These are phyloP conservation scores for Elymus sibiricus DNA, from an alignment of 176 grass and related monocot species.

Conservation along the genomic window DNA sequence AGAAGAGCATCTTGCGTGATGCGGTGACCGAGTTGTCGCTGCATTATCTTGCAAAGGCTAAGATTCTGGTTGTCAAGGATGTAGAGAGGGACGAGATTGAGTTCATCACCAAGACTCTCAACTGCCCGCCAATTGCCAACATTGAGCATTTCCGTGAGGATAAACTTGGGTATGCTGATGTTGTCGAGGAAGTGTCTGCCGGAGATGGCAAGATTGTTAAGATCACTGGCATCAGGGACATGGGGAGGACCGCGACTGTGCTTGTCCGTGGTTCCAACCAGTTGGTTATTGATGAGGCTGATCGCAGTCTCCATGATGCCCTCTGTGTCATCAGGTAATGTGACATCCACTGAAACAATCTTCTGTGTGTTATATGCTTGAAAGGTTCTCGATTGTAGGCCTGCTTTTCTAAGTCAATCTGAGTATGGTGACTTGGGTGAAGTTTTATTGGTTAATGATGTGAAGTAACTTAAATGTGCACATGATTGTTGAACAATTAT, in stretches of 20 bases:
- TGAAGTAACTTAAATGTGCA: not conserved
- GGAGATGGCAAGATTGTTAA: constrained; percentile 86
- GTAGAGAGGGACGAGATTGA: constrained; percentile 97
- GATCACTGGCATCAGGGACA: constrained; percentile 78
- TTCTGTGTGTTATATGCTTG: not conserved
- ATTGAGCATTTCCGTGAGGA: constrained; percentile 93
- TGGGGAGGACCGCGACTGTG: constrained; percentile 79
- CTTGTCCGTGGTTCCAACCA: constrained; percentile 86
- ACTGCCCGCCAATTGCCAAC: constrained; percentile 89
- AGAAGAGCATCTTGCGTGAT: constrained; percentile 90
- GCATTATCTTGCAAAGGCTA: constrained; percentile 89
- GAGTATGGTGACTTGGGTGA: not conserved
- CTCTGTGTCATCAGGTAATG: constrained; percentile 89
- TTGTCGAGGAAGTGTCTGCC: constrained; percentile 79
- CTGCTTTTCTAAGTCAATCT: no score
- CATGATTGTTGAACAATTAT: no score
- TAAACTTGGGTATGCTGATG: constrained; percentile 76
- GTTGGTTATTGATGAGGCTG: constrained; percentile 91
- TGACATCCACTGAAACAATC: not conserved
- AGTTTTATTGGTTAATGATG: no score
- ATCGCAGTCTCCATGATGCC: constrained; percentile 90
- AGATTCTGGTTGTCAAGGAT: constrained; percentile 88
- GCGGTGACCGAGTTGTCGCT: constrained; percentile 88
- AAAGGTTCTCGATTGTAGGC: not conserved
- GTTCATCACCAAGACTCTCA: constrained; percentile 90